Conservation (phyloP, 140 eudicot genomes). For the Senecio squalidus region DNA sequence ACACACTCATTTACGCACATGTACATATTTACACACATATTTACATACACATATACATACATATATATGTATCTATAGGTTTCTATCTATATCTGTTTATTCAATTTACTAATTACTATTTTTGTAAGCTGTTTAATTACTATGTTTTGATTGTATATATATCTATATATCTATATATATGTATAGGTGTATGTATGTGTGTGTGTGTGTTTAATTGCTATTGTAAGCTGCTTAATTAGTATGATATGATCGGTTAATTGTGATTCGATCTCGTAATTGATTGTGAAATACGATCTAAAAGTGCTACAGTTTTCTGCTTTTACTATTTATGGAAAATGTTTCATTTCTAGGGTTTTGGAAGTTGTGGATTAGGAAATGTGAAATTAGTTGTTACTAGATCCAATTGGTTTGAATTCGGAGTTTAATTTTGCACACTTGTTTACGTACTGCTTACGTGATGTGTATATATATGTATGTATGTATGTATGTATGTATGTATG, state of each 20-base stretch:
- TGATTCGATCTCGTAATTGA: slow-evolving; percentile 17
- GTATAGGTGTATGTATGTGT: too few relatives aligned
- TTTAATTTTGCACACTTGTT: neutral
- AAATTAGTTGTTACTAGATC: slow-evolving; percentile 15
- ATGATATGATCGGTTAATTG: neutral
- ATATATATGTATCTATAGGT: slow-evolving; percentile 1
- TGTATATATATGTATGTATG: neutral
- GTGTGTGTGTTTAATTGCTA: too few relatives aligned
- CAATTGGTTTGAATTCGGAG: neutral
- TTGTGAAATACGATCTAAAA: slow-evolving; percentile 13
- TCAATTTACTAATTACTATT: too few relatives aligned
- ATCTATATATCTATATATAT: too few relatives aligned
- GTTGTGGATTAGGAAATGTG: slow-evolving; percentile 5
- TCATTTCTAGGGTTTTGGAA: slow-evolving; percentile 39
- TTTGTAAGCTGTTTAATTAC: too few relatives aligned
- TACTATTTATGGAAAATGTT: slow-evolving; percentile 6
- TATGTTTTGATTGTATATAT: too few relatives aligned
- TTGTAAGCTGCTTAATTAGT: too few relatives aligned
- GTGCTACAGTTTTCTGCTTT: neutral
- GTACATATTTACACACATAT: neutral
- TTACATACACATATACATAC: neutral
- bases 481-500: neutral
- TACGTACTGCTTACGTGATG: neutral
- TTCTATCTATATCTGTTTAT: slow-evolving; percentile 7
- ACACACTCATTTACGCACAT: slow-evolving; percentile 18